These are phyloP conservation scores for Atkinsonella hypoxylon DNA, from an alignment of 2,329 filamentous ascomycete species.

Conservation along the genomic window DNA sequence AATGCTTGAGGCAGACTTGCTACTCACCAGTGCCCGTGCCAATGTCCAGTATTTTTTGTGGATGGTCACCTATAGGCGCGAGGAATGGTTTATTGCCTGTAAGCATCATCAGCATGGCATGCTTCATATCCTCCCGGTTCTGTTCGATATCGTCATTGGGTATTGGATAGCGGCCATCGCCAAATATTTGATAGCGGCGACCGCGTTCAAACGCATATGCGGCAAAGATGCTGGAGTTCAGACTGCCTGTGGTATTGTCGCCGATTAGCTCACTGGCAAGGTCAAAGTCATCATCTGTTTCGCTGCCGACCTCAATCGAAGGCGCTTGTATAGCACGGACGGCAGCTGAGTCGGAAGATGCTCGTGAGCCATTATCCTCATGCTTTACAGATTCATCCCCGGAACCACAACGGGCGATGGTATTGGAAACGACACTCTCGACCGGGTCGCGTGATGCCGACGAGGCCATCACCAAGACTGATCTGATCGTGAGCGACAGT, in stretches of 20 bases:
- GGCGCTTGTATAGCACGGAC: constrained; percentile 2
- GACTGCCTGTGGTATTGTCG: constrained; percentile 4
- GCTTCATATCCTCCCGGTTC: constrained; percentile 26
- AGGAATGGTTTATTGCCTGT: constrained; percentile 25
- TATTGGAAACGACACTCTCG: not conserved
- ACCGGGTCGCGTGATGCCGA: not conserved
- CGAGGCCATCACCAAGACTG: not conserved
- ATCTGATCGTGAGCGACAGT: not conserved
- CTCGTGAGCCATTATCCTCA: not conserved
- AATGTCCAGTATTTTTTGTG: constrained; percentile 26
- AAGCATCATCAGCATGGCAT: constrained; percentile 24
- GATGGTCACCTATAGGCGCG: constrained; percentile 25
- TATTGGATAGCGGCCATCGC: constrained; percentile 23
- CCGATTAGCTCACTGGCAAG: constrained; percentile 1
- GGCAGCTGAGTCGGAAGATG: not conserved
- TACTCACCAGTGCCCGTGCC: constrained; percentile 19
- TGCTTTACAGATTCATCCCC: not conserved
- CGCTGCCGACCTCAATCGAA: not conserved
- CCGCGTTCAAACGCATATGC: constrained; percentile 8
- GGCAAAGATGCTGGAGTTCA: constrained; percentile 8
- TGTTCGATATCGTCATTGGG: constrained; percentile 29
- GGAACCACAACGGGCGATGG: not conserved
- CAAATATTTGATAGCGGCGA: constrained; percentile 21
- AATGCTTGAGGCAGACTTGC: not conserved
- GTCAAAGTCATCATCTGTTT: constrained; percentile 5